Base-by-base conservation (phyloP, 768 basidiomycete genomes). In the Dentipellis fragilis region DNA sequence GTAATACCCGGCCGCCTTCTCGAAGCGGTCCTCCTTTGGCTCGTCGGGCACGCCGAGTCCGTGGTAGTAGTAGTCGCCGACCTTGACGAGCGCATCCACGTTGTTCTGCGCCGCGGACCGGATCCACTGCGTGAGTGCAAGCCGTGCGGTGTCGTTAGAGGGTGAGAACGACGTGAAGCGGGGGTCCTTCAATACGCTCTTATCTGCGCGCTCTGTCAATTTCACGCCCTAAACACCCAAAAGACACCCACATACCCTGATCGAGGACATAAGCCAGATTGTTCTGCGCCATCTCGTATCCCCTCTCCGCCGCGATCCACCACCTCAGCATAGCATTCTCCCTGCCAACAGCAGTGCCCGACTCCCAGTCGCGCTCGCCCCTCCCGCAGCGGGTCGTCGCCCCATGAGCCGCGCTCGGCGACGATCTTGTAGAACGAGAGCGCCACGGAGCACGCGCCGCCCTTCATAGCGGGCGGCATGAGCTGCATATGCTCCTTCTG, bases 1-100 rank as follows among this genome's bases (percentile, higher is more conserved):
- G 64, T 99, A 99, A 66, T 90, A 97, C 23, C 85, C 82, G 0
- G 89, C 93, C 0, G 96, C 96, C 62, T 93, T 93, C 67, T 95
- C 93, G 67, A 84, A 83, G 16, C 89, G 80, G 17, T 75, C 64
- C 1, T 73, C 63, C 62, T 85, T 81, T 2, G 84, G 78, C 55
- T 84, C 84, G 57, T 85, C 80, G 5, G 79, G 72, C 1, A 92
- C 84, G 10, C 91, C 93, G 4, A 93, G 76, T 0, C 93, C 93
- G 59, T 90, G 84, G 64, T 91, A 97, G 70, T 94, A 95, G 67
- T 97, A 96, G 67, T 99, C 96, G 39, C 93, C 96, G 4, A 97
- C 93, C 76, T 97, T 99, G 58, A 99, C 93, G 56, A 98, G 76
- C 10, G 96, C 87, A 65, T 99, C 96, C n/a, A 96, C 79, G 63